phyloP scores from a whole-genome alignment of 1,284 basidiomycete genomes.

The Malassezia dermatis region DNA sequence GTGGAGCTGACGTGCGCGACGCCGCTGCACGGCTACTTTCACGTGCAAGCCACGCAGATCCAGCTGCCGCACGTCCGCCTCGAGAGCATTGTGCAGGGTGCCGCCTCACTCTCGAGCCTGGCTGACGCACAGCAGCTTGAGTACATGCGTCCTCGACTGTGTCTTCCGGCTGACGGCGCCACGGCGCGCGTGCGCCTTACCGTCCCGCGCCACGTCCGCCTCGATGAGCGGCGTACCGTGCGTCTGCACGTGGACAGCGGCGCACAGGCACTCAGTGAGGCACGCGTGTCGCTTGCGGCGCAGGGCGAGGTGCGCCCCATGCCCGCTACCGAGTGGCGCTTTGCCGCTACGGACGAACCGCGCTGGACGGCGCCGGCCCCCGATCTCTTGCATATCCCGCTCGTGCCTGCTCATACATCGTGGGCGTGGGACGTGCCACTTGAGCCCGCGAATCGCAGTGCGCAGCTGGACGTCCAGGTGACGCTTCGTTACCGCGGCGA shows the following conservation, averaged over 20 bases:
- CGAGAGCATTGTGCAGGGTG: conserved; percentile 20
- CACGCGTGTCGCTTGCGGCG: conserved; percentile 18
- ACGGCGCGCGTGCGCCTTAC: conserved; percentile 19
- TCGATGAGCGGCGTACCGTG: conserved; percentile 25
- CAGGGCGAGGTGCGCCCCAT: neutral
- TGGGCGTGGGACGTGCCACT: conserved; percentile 20
- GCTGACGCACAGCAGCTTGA: conserved; percentile 10
- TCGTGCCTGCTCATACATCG: neutral
- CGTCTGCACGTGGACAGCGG: conserved; percentile 26
- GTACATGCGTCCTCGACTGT: conserved; percentile 17
- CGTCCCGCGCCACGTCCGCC: conserved; percentile 23
- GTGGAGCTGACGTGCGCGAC: conserved; percentile 27
- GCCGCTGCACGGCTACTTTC: conserved; percentile 27
- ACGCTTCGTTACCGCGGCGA: conserved; percentile 18
- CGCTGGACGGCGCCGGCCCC: neutral
- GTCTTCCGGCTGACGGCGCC: conserved; percentile 30
- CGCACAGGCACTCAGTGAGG: conserved; percentile 20
- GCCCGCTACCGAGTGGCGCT: neutral
- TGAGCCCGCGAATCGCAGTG: conserved; percentile 13
- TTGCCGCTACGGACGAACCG: neutral
- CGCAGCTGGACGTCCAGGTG: conserved; percentile 14
- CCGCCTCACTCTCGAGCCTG: conserved; percentile 1
- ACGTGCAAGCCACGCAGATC: conserved; percentile 39
- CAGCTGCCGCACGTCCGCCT: conserved; percentile 30
- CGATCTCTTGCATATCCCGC: neutral